Base-by-base conservation (phyloP, 2,329 filamentous ascomycete species). In the Graphilbum sp. region DNA sequence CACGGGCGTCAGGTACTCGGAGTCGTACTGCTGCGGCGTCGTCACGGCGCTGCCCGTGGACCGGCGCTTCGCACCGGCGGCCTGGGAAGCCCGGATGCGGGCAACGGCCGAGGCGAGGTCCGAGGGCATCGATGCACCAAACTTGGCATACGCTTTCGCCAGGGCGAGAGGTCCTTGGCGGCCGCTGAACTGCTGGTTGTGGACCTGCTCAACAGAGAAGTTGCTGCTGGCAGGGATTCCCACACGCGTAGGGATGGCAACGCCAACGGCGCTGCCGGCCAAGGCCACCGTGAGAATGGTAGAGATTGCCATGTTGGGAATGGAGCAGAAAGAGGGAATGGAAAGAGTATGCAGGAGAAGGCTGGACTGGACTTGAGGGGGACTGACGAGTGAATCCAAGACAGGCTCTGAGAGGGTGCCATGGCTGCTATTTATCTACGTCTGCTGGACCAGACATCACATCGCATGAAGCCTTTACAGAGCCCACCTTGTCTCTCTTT, bases 1-100 rank as follows among this genome's bases (percentile, higher is more conserved):
- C 12, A 63, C 56, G 5, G 58, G 56, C 3, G 54, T 53, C 36
- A 62, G 41, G 45, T 58, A 63, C 46, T 61, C 58, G 17, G 45
- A 25, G n/a, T 61, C 59, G 37, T 48, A 44, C 3, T 49, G 34
- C 20, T 49, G 37, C 1, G 58, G 56, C 0, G 40, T 48, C 30
- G 50, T 49, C 3, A 38, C 36, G 3, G 45, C 55, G 17, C 49
- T 56, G 36, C 56, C 58, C 3, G 39, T 54, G 32, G 44, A n/a
- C 2, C 38, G 44, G 31, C 53, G 50, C 46, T 50, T 51, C 21
- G 34, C 23, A 23, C 38, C 16, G 15, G 36, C 32, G 35, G 17
- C 15, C 18, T 37, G 16, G 36, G 29, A 34, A 20, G 42, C 39
- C 8, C 35, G 27, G 36, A 50, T 44, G 9, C 46, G 45, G 34